Evolutionary conservation across 331 rosid species (phyloP), one percentile per base, ranked within the genome.

Genomic region (Quercus phellos): DNA sequence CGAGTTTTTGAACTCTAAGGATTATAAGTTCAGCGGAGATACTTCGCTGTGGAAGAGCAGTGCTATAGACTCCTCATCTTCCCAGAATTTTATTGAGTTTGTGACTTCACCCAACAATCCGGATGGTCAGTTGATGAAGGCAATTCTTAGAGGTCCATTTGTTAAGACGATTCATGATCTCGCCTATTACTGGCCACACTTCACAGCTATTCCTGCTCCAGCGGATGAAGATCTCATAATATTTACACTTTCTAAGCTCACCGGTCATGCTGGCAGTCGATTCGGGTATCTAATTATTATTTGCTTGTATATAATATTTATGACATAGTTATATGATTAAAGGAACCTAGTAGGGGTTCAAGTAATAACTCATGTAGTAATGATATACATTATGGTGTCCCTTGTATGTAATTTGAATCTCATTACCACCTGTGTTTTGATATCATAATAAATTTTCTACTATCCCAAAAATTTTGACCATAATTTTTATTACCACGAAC

Each of bases 21-120:
- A 82, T 34, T 87, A 32, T 21, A 63, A 64, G 55, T 90, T 73
- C 61, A 89, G 51, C 70, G 91, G 90, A 54, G 90, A 88, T 18
- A n/a, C n/a, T 26, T 72, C 78, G 6, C 50, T 51, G 1, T 76
- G 88, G 85, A 70, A 22, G 72, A 88, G 82, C 66, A 72, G 32
- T 2, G 17, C 10, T 9, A 24, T 88, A 26, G 53, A 77, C 34
- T 53, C 21, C 53, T 12, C 53, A 2, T 46, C 53, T 1, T 27
- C 1, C 8, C 11, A 71, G 10, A 80, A 26, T 6, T 68, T 87
- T 11, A 83, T 90, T n/a, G 94, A 88, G 79, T 77, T 88, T 8
- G 94, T 90, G 18, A 88, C 92, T 14, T 86, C 92, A 60, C 94
- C 94, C 54, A 90, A 82, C 71, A 90, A 90, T 73, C 94, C 94